Conservation (phyloP, 2,329 filamentous ascomycete genomes). For the Nigrograna mackinnonii region DNA sequence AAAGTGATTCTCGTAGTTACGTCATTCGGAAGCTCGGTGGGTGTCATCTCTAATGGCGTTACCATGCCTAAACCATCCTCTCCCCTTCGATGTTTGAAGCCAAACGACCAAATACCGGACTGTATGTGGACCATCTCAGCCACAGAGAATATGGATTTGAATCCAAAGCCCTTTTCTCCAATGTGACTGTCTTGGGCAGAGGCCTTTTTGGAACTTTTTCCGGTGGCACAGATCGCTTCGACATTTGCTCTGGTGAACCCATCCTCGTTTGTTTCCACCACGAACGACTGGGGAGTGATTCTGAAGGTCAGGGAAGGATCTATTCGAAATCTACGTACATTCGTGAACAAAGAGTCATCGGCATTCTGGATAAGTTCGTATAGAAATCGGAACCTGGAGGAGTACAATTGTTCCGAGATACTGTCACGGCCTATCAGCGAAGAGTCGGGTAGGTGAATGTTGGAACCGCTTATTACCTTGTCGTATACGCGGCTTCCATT, state of each 20-base stretch:
- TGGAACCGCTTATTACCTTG: slow-evolving; percentile 8
- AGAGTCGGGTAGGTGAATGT: neutral
- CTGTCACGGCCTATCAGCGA: slow-evolving; percentile 5
- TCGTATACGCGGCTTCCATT: slow-evolving; percentile 19
- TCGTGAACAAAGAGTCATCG: slow-evolving; percentile 40
- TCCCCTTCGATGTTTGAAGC: slow-evolving; percentile 35
- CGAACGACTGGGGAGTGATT: slow-evolving; percentile 20
- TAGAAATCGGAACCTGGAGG: slow-evolving; percentile 25
- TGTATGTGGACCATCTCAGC: slow-evolving; percentile 43
- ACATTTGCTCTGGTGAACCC: slow-evolving; percentile 43
- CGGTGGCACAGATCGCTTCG: slow-evolving; percentile 41
- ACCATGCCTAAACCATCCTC: slow-evolving; percentile 58
- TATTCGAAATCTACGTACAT: neutral
- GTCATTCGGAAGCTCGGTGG: slow-evolving; percentile 14
- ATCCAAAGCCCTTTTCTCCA: slow-evolving; percentile 43
- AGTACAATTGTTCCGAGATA: slow-evolving; percentile 24
- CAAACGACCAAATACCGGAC: slow-evolving; percentile 43
- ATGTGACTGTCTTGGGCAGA: slow-evolving; percentile 22
- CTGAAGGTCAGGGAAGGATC: neutral
- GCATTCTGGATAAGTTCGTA: slow-evolving; percentile 47
- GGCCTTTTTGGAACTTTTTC: slow-evolving; percentile 39
- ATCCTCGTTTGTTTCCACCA: slow-evolving; percentile 51
- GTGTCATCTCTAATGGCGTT: slow-evolving; percentile 49
- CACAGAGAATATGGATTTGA: slow-evolving; percentile 40
- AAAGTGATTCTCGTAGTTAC: slow-evolving; percentile 22